These are phyloP conservation scores for Daldinia bambusicola DNA, from an alignment of 495 filamentous ascomycete species.

Conservation along the genomic window DNA sequence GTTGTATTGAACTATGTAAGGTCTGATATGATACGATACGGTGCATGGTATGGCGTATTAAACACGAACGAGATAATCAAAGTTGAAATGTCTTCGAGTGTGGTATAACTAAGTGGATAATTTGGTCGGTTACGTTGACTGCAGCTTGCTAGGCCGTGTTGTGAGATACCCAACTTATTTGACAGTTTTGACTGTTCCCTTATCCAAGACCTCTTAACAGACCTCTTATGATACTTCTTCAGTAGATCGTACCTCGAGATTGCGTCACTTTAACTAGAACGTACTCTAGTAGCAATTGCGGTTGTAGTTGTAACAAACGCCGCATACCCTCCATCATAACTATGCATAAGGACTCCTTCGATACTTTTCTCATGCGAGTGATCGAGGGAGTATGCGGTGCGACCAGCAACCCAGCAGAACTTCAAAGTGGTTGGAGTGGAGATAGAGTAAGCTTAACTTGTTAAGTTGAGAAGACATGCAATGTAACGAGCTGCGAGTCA, in stretches of 20 bases:
- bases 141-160: not conserved
- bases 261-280: conserved; percentile 23
- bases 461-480: conserved; percentile 13
- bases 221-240: not conserved
- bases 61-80: not conserved
- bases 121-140: not conserved
- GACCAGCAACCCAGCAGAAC: conserved; percentile 20
- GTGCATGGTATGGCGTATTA: no score
- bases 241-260: conserved; percentile 9
- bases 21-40: no score
- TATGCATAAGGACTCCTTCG: conserved; percentile 15
- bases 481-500: conserved; percentile 33
- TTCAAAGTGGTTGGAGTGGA: conserved; percentile 25
- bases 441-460: conserved; percentile 30
- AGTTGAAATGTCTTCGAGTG: not conserved
- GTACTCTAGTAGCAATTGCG: not conserved
- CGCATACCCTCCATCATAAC: conserved; percentile 25
- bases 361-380: conserved; percentile 39
- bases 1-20: not conserved
- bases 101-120: not conserved
- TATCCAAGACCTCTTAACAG: not conserved
- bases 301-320: conserved; percentile 22
- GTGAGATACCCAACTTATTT: not conserved
- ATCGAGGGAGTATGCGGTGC: conserved; percentile 42
- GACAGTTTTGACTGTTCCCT: not conserved